These are phyloP conservation scores for Fusarium sp. DNA, from an alignment of 2,329 filamentous ascomycete species.

Conservation along the genomic window DNA sequence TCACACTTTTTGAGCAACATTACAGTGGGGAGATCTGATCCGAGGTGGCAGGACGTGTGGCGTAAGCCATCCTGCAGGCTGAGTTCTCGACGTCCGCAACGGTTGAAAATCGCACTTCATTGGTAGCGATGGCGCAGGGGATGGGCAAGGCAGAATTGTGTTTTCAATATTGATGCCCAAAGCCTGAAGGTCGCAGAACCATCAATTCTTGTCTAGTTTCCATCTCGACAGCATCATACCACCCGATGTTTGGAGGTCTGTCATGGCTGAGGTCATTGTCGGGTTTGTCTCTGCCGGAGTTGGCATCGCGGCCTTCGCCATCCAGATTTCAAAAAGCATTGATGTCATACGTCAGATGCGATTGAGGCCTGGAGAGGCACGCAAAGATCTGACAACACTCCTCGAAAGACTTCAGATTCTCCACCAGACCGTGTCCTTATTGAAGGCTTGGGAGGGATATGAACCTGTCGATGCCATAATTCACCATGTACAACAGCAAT, in stretches of 20 bases:
- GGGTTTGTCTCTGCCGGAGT: neutral
- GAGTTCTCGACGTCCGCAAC: neutral
- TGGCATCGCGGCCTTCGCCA: neutral
- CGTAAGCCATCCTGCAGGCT: neutral
- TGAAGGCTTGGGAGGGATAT: neutral
- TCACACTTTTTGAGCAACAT: neutral
- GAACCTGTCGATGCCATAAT: neutral
- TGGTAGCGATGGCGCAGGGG: neutral
- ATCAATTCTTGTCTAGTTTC: neutral
- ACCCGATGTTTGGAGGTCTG: accelerated
- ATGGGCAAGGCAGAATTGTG: neutral
- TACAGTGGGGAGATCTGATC: neutral
- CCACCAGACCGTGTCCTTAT: neutral
- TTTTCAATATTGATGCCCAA: neutral
- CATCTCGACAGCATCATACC: neutral
- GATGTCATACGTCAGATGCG: neutral
- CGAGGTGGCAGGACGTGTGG: neutral
- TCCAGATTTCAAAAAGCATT: neutral
- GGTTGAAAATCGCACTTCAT: neutral
- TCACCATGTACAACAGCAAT: neutral
- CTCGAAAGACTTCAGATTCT: neutral
- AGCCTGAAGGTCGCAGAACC: neutral
- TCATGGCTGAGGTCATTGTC: neutral
- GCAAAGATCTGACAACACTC: neutral
- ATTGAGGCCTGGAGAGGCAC: neutral